phyloP scores from a whole-genome alignment of 768 basidiomycete genomes.

The Lentinula guzmanii region DNA sequence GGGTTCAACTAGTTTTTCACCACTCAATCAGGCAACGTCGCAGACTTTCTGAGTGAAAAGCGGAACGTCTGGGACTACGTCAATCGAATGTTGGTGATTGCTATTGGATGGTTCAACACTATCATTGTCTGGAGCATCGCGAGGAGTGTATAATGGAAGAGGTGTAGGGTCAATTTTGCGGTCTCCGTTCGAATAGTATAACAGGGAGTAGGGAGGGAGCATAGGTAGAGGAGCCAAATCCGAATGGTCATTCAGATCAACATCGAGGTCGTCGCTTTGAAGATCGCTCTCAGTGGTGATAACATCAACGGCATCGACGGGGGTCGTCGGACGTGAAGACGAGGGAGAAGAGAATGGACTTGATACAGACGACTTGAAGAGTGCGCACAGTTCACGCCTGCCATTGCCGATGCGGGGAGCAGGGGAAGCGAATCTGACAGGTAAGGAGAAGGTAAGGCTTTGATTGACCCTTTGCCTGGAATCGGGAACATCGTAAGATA shows the following conservation, averaged over 20 bases:
- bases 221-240: constrained; percentile 7
- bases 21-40: neutral
- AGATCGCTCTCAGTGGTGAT: neutral
- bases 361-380: constrained; percentile 8
- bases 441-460: constrained; percentile 38
- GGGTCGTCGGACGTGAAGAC: constrained; percentile 6
- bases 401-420: constrained; percentile 23
- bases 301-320: neutral
- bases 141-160: constrained; percentile 58
- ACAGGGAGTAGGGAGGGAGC: constrained; percentile 74
- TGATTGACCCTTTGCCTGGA: constrained; percentile 25
- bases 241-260: neutral
- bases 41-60: neutral
- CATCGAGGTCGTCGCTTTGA: neutral
- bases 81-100: neutral
- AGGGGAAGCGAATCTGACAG: constrained; percentile 42
- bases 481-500: constrained; percentile 45
- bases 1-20: no score
- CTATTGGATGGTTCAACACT: neutral
- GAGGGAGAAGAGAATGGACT: constrained; percentile 13
- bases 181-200: constrained; percentile 72
- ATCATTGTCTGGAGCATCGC: neutral
- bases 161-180: constrained; percentile 66
- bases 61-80: neutral
- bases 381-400: constrained; percentile 11